A percentile compares a stretch with the other conserved stretches of the same genome.
phyloP scores from a whole-genome alignment of 78 protist genomes.

The Dictyostelium citrinum region DNA sequence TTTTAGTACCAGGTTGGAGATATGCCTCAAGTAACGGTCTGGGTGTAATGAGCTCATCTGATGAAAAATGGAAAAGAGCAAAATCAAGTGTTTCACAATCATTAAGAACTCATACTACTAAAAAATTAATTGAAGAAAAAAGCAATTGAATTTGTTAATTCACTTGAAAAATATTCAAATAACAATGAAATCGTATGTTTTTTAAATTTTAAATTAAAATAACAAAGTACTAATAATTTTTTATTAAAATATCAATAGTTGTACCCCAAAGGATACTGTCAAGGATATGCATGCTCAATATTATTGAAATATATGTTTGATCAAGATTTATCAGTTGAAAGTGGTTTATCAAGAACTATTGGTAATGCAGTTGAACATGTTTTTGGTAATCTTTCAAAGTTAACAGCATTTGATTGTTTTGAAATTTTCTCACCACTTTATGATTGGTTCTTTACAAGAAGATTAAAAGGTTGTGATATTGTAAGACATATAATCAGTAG shows the following conservation, averaged over 20 bases:
- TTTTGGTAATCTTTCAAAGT: background rate
- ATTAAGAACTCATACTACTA: background rate
- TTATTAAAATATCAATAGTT: background rate
- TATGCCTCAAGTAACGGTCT: background rate
- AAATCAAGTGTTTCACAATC: background rate
- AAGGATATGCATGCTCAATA: background rate
- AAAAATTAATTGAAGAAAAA: background rate
- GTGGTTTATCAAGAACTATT: background rate
- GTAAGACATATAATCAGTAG: slow-evolving; percentile 5
- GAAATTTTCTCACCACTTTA: slow-evolving; percentile 35
- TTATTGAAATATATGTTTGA: slow-evolving; percentile 17
- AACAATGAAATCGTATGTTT: background rate
- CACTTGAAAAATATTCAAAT: background rate
- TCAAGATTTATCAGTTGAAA: slow-evolving; percentile 17
- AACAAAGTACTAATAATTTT: background rate
- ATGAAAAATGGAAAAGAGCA: background rate
- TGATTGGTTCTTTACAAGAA: background rate
- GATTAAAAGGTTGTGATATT: background rate
- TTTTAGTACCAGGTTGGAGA: background rate
- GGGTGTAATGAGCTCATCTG: background rate
- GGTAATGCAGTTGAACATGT: slow-evolving; percentile 6
- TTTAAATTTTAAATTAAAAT: background rate
- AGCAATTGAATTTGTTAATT: background rate
- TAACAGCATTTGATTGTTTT: background rate
- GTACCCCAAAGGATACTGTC: background rate